These are phyloP conservation scores for Plasmodium gallinaceum DNA, from an alignment of 169 alveolate species.

Conservation along the genomic window DNA sequence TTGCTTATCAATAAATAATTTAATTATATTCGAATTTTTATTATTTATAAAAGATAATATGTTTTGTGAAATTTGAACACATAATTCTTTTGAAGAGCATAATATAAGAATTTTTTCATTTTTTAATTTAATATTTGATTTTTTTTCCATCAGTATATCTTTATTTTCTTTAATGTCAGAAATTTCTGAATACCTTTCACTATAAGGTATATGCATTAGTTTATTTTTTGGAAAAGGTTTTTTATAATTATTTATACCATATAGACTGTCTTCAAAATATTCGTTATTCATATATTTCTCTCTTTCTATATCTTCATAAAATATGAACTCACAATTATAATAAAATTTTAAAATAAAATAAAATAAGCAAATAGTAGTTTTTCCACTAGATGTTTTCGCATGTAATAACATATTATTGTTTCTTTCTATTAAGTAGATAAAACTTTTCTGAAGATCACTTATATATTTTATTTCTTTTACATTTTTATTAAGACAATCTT, in stretches of 20 bases:
- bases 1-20: conserved; percentile 54
- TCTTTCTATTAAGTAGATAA: conserved; percentile 54
- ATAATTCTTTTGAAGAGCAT: conserved; percentile 69
- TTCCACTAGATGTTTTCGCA: conserved; percentile 75
- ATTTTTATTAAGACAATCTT: conserved; percentile 13
- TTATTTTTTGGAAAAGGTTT: conserved; percentile 15
- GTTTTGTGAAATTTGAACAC: conserved; percentile 69
- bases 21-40: conserved; percentile 24
- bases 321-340: conserved; percentile 60
- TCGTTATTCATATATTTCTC: conserved; percentile 25
- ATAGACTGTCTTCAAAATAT: not conserved
- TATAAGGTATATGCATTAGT: conserved; percentile 48
- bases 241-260: not conserved
- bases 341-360: conserved; percentile 53
- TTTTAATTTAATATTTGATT: conserved; percentile 19
- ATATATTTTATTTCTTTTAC: conserved; percentile 49
- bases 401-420: conserved; percentile 61
- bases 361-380: conserved; percentile 65
- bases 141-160: conserved; percentile 40
- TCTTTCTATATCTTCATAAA: conserved; percentile 62
- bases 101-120: conserved; percentile 58
- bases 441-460: conserved; percentile 64
- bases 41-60: conserved; percentile 29
- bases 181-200: conserved; percentile 64
- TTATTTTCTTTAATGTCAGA: conserved; percentile 46